Base-by-base conservation (phyloP, 2,329 filamentous ascomycete species). In the Fusarium bactridioides region DNA sequence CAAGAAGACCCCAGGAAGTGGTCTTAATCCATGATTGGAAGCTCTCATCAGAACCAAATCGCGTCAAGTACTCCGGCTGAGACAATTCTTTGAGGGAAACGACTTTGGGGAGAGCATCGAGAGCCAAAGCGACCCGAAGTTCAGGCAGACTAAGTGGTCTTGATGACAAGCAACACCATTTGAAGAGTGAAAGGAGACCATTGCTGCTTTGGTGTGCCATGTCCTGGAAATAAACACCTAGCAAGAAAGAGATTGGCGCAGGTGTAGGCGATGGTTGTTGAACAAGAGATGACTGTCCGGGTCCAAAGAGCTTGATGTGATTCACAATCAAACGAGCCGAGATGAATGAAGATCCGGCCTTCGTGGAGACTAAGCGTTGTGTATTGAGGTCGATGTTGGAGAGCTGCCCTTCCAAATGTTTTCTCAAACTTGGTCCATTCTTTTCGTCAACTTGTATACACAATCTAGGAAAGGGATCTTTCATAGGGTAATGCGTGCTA, bases 21-120 rank as follows among this genome's bases (percentile, higher is more conserved):
- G 38, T 37, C 38, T 64, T 53, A 6, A 64, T 62, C 61, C 57
- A 64, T 5, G 44, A 53, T n/a, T 53, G 57, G 18, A 64, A 53
- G 10, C n/a, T 64, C 31, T 51, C 61, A 4, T 53, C 57, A 9
- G 57, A 53, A 15, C 21, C 23, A n/a, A 44, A 53, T 53, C 56
- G 44, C 11, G 38, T 37, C 10, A 64, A 51, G 8, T 27, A 35
- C 10, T 53, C 61, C 11, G 25, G 21, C 2, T 51, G 18, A 15
- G 38, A 44, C 13, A 64, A 38, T 10, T 45, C 38, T 10, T 44
- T 53, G 9, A 25, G 15, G 18, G 21, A 44, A 25, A 23, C 25
- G 19, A 23, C 11, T 10, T 64, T 43, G 6, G 38, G 23, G 11
- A 45, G 10, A 4, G 33, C 23, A 12, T 44, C 45, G 1, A 64